These are phyloP conservation scores for Colletotrichum chrysophilum DNA, from an alignment of 2,329 filamentous ascomycete species.

Conservation along the genomic window DNA sequence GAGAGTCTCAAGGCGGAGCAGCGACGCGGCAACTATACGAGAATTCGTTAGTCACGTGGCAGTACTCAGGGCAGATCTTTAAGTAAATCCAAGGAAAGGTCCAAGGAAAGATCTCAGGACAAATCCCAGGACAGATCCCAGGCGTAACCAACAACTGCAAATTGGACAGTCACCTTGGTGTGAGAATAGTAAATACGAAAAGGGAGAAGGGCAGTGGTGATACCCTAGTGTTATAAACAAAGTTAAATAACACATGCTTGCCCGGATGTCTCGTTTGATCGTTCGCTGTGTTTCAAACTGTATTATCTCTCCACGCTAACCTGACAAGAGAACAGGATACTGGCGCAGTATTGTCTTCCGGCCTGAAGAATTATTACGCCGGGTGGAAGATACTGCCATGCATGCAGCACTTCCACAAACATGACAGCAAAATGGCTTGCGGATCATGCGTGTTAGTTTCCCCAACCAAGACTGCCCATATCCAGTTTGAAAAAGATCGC, in stretches of 20 bases:
- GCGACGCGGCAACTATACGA: slow-evolving; percentile 65
- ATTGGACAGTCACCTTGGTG: neutral
- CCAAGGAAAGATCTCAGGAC: neutral
- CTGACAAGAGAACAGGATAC: neutral
- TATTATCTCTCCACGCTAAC: neutral
- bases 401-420: neutral
- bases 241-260: neutral
- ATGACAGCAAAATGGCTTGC: neutral
- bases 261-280: neutral
- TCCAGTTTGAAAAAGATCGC: neutral
- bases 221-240: slow-evolving; percentile 8
- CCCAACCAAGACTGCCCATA: neutral
- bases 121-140: neutral
- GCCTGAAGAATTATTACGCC: neutral
- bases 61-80: neutral
- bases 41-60: slow-evolving; percentile 32
- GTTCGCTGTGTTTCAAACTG: neutral
- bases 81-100: neutral
- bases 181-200: neutral
- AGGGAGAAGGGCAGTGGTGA: slow-evolving; percentile 3
- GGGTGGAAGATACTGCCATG: neutral
- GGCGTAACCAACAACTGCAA: neutral
- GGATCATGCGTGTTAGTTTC: neutral
- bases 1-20: slow-evolving; percentile 83
- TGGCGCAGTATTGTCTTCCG: neutral